phyloP scores from a whole-genome alignment of 345 rosid genomes.

The Euphorbia pulcherrima region DNA sequence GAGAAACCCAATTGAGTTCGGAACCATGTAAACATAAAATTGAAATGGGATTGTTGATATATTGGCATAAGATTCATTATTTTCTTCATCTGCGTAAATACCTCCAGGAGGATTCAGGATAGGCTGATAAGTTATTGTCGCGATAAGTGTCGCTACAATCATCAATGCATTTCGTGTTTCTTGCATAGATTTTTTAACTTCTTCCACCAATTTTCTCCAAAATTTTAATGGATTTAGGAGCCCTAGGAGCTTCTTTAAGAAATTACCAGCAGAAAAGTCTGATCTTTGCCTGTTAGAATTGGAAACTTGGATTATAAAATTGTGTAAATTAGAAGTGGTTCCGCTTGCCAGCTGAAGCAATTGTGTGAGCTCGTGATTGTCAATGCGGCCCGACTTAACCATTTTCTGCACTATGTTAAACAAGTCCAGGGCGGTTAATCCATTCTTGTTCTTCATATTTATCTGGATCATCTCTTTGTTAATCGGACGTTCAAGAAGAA shows the following conservation, averaged over 20 bases:
- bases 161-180: not conserved
- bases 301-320: not conserved
- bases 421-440: too few relatives aligned
- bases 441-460: too few relatives aligned
- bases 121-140: not conserved
- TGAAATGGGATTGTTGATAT: not conserved
- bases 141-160: slow-evolving; percentile 3
- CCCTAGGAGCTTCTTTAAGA: not conserved
- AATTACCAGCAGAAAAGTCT: not conserved
- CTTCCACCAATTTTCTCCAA: not conserved
- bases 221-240: not conserved
- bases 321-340: too few relatives aligned
- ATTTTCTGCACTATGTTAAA: too few relatives aligned
- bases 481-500: too few relatives aligned
- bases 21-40: not conserved
- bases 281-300: not conserved
- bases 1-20: slow-evolving; percentile 1
- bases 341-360: too few relatives aligned
- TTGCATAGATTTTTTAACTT: not conserved
- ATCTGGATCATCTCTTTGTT: too few relatives aligned
- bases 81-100: too few relatives aligned
- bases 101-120: slow-evolving; percentile 1
- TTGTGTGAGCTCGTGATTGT: too few relatives aligned
- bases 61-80: not conserved
- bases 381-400: too few relatives aligned